Base-by-base conservation (phyloP, 2,329 filamentous ascomycete species). In the Neonectria coccinea region DNA sequence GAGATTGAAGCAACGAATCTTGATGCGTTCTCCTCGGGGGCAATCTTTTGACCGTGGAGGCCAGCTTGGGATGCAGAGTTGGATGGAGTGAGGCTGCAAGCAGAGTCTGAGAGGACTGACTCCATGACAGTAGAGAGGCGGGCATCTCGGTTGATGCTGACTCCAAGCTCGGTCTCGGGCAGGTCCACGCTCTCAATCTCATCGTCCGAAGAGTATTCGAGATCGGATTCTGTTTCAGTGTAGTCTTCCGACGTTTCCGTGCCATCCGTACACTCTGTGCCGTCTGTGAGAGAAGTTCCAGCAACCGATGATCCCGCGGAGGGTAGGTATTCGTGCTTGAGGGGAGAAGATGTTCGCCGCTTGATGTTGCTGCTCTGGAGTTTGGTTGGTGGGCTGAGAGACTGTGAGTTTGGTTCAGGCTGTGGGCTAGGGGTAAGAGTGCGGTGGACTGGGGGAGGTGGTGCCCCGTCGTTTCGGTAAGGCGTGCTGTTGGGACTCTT, bases 271-370 rank as follows among this genome's bases (percentile, higher is more conserved):
- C 39, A n/a, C 7, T 42, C 39, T 7, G 36, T 39, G 36, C 36
- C 36, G 7, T 85, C 82, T 29, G 82, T 84, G 33, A 85, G 83
- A n/a, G 87, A 85, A 25, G 84, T 85, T 6, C 85, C 88, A 7
- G 88, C 88, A 45, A 88, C 81, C 0, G 88, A 89, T 0, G 86
- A 89, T 52, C 84, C 79, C 55, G 90, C 88, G 1, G 96, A 98
- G 14, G 95, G 95, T 67, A 94, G 91, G 73, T 97, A 99, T 80
- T 99, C 95, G 76, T 98, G 95, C 81, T 99, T 99, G 54, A 99
- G 83, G 0, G 96, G 96, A 1, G 96, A 99, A 0, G 96, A 98
- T 1, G 89, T 91, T 18, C 94, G 89, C 48, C 94, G 88, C 74
- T 91, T 87, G 22, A 88, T 69, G 77, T 77, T 84, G 68, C 72